Evolutionary conservation across 2,329 filamentous ascomycete genomes (phyloP), one percentile per base, ranked within the genome.

Genomic region (Cercospora zeina): DNA sequence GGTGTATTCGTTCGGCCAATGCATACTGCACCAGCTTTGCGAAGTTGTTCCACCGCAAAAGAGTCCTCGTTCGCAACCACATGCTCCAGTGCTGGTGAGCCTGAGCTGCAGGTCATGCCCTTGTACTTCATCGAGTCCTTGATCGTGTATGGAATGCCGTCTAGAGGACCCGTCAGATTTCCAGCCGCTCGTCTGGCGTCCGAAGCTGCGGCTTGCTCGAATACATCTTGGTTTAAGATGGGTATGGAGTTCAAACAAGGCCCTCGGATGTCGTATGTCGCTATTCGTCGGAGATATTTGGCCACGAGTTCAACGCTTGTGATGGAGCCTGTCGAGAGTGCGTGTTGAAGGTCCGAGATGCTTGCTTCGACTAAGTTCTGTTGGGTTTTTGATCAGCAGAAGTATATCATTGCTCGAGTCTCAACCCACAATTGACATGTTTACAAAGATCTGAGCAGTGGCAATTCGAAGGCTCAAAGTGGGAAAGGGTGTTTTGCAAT

Each of bases 1-100:
- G 82, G 84, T 80, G 86, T 84, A 60, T 86, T 87, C 0, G 84
- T 85, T 49, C 80, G 78, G 0, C 84, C 85, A 0, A 85, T 73
- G 19, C 84, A 70, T 0, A 85, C 74, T 0, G 78, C 81, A 1
- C 83, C 83, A 1, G 81, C 80, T 30, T 77, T 73, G 3, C 79
- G 76, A 5, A 87, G 73, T 9, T 74, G 72, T 10, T 76, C 67
- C 0, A 83, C 82, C 5, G 80, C 79, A 2, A 80, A 80, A 1
- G 83, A 81, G 69, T 87, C 83, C 49, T 82, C 77, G 7, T 76
- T 80, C 0, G 84, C 78, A 2, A 81, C 66, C 0, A 87, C 69
- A 7, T 80, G 69, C 33, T 77, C 68, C 58, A 87, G 83, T 0
- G 84, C 84, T 1, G 82, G 81, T 0, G 83, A 85, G 0, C 83